phyloP scores from a whole-genome alignment of 2,329 filamentous ascomycete species.

The Epicoccum nigrum region DNA sequence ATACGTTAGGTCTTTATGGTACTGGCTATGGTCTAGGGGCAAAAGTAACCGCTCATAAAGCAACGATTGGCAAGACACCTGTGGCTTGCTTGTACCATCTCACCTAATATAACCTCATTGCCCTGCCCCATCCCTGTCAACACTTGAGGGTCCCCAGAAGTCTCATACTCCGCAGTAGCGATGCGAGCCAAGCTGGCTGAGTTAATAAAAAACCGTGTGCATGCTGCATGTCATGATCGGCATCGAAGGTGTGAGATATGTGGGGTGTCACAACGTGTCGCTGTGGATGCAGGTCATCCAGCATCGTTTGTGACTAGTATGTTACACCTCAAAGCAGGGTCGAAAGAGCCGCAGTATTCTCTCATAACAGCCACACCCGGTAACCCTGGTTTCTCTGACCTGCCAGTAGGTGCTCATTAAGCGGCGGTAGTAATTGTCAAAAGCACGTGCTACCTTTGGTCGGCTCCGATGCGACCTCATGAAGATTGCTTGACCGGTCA shows the following conservation, averaged over 20 bases:
- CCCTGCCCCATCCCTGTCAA: background rate
- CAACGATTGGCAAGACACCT: background rate
- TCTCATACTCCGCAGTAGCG: background rate
- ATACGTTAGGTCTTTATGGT: conserved; percentile 2
- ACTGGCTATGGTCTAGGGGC: background rate
- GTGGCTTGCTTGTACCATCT: conserved; percentile 16
- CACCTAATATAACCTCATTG: conserved; percentile 1
- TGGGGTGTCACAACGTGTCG: conserved; percentile 8
- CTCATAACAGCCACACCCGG: background rate
- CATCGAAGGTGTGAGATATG: background rate
- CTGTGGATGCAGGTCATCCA: conserved; percentile 6
- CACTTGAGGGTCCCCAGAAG: background rate
- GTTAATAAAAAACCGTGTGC: background rate
- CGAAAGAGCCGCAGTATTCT: conserved; percentile 1
- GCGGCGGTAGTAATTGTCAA: background rate
- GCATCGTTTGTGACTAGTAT: background rate
- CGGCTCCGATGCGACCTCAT: too few species aligned
- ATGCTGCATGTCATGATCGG: background rate
- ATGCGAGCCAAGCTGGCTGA: background rate
- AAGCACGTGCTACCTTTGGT: too few species aligned
- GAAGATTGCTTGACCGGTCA: too few species aligned
- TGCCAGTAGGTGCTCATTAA: background rate
- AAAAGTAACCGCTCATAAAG: background rate
- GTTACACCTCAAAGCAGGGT: conserved; percentile 2
- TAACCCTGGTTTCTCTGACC: background rate